Evolutionary conservation across 257 asterid genomes (phyloP), one percentile per base, ranked within the genome.

Genomic region (Primulina huaijiensis): DNA sequence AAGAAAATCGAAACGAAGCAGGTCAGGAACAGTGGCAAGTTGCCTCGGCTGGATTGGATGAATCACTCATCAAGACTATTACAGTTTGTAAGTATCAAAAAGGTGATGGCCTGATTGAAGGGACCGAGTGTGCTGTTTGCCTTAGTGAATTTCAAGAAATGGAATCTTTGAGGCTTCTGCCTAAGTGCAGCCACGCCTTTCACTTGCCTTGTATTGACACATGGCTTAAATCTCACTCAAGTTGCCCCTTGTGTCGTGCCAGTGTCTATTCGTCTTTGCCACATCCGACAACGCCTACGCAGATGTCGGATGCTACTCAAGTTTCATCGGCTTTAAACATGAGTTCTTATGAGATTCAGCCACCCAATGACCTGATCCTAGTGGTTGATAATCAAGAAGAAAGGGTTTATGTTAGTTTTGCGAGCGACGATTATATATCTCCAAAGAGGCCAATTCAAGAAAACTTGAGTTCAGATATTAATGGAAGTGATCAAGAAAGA

Each of bases 171-270:
- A 79, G 96, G 79, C 86, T 92, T 50, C 61, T 92, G 78, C 96
- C 98, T 0, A 88, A 88, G 77, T 92, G 98, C 72, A 85, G 85
- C 78, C 98, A 92, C 62, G 98, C 95, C 67, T 92, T 92, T 67
- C 98, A 92, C 76, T 81, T 84, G 37, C 92, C 89, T 8, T 92
- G 98, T 19, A 85, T 92, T 17, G 98, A 92, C 20, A 83, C 87
- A 1, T 92, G 98, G 98, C 83, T 92, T 2, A 83, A 87, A 40
- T 85, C 94, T 27, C 95, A 92, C 14, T 74, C 92, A 7, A 92
- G 78, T 74, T 92, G 98, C 64, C 98, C 98, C 2, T 71, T 92
- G 14, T 92, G 96, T 60, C 84, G 98, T 0, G 90, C 92, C 1
- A 79, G 67, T 59, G 90, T 84, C 16, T 76, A 73, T 7, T 70